Percentiles rank a stretch among this genome's conserved stretches.
Evolutionary conservation across 1,139 yeast genomes (phyloP).

Genomic region (Sugiyamaella neomexicana): DNA sequence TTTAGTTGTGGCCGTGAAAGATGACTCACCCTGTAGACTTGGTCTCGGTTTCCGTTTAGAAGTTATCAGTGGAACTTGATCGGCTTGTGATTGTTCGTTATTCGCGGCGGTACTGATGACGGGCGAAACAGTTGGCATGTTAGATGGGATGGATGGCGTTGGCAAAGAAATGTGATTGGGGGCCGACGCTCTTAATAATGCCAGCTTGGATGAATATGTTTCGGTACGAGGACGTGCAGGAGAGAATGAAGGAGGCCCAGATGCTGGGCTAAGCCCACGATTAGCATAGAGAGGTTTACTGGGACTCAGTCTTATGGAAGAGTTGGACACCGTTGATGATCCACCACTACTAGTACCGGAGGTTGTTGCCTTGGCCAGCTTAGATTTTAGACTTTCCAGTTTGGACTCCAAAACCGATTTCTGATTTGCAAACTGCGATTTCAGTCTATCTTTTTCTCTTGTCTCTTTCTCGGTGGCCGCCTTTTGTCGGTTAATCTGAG

Average conservation of each 20-base stretch:
- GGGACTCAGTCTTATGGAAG: conserved; percentile 6
- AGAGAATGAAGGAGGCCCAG: conserved; percentile 14
- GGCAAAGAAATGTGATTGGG: not conserved
- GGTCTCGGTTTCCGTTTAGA: conserved; percentile 18
- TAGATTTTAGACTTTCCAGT: conserved; percentile 24
- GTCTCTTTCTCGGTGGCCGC: conserved; percentile 24
- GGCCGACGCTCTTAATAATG: not conserved
- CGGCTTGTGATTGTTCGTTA: not conserved
- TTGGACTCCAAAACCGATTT: conserved; percentile 28
- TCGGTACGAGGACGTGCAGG: conserved; percentile 5
- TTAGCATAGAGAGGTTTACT: not conserved
- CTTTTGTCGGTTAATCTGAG: conserved; percentile 24
- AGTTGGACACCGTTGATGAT: conserved; percentile 8
- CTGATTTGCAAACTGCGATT: conserved; percentile 24
- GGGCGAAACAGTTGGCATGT: no score
- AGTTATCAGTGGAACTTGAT: not conserved
- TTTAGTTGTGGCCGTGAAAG: conserved; percentile 23
- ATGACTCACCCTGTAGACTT: conserved; percentile 16
- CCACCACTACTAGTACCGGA: not conserved
- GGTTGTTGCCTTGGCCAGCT: conserved; percentile 10
- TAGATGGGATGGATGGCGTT: conserved; percentile 2
- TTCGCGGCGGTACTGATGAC: no score
- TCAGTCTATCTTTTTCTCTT: conserved; percentile 25
- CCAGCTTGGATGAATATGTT: not conserved
- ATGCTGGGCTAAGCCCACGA: not conserved